Base-by-base conservation (phyloP, 768 basidiomycete genomes). In the Naganishia antarctica region DNA sequence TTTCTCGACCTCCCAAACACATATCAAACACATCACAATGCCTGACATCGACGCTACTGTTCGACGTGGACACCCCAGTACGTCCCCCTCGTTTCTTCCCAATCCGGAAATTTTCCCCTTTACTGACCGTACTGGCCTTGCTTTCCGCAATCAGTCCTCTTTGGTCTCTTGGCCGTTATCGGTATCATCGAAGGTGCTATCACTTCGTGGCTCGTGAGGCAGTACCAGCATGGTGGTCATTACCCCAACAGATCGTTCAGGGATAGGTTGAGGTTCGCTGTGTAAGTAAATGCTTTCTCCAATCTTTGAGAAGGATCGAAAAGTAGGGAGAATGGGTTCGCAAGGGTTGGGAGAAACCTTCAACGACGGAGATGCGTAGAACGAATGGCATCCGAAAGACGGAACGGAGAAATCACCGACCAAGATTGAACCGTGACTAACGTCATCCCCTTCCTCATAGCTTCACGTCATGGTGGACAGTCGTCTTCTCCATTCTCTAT, bases 401-500 rank as follows among this genome's bases (percentile, higher is more conserved):
- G n/a, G n/a, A n/a, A n/a, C n/a, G n/a, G n/a, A n/a, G 34, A 7
- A 37, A 37, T 7, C 34, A 7, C 34, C 15, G 34, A 28, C 28
- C 18, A 31, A 3, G n/a, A n/a, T n/a, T n/a, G n/a, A n/a, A n/a
- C n/a, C n/a, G n/a, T 29, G 28, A 45, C 60, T 25, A 21, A 41
- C 18, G 40, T 23, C 43, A 16, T 21, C 25, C 28, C 34, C 16
- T n/a, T n/a, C n/a, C n/a, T n/a, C 37, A 37, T 34, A 68, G 68
- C 47, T 77, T 77, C 69, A 68, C 68, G 31, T 75, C 76, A 13
- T 74, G 73, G 73, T 77, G 76, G 76, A 77, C 76, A 15, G 68
- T 77, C 23, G 61, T 77, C 61, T 76, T 77, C 68, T 49, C 72
- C 44, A 68, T 68, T 13, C 60, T 60, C 28, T 77, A 74, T 70